Percentiles rank a stretch among this genome's conserved stretches.
Conservation (phyloP, 371 early-diverging fungal genomes). For the Mortierella sp. region DNA sequence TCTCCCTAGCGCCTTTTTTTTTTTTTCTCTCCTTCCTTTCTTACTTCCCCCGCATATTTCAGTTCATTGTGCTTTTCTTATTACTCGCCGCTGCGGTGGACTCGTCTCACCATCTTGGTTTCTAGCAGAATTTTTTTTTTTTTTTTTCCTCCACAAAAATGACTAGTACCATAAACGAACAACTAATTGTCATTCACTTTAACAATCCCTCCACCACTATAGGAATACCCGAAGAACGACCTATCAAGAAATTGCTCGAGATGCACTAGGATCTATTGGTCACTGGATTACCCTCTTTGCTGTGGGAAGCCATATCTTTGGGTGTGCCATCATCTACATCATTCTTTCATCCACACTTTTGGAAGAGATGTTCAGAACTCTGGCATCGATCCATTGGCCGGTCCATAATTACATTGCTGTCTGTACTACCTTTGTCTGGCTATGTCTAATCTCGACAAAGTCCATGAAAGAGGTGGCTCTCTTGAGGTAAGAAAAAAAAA, state of each 20-base stretch:
- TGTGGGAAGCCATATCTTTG: conserved; percentile 56
- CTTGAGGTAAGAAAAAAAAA: conserved; percentile 18
- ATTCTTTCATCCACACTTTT: conserved; percentile 34
- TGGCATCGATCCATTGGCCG: background rate
- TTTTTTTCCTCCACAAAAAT: background rate
- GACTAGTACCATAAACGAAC: no score
- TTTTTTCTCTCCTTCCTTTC: background rate
- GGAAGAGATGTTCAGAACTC: conserved; percentile 18
- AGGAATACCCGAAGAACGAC: conserved; percentile 31
- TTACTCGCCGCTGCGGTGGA: no score
- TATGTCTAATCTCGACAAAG: conserved; percentile 37
- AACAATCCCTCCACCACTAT: no score
- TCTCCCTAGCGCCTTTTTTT: background rate
- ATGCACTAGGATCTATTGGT: conserved; percentile 65
- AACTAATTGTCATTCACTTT: no score
- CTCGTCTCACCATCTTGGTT: no score
- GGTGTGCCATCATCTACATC: conserved; percentile 35
- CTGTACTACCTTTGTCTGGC: conserved; percentile 35
- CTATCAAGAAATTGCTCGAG: conserved; percentile 65
- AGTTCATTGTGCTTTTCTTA: background rate
- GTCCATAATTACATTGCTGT: conserved; percentile 12
- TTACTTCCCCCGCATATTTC: background rate
- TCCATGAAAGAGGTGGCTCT: conserved; percentile 46
- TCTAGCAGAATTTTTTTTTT: background rate
- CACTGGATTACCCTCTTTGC: conserved; percentile 60